Evolutionary conservation across 192 early-diverging fungal species (phyloP).

Genomic region (Diversispora epigaea): DNA sequence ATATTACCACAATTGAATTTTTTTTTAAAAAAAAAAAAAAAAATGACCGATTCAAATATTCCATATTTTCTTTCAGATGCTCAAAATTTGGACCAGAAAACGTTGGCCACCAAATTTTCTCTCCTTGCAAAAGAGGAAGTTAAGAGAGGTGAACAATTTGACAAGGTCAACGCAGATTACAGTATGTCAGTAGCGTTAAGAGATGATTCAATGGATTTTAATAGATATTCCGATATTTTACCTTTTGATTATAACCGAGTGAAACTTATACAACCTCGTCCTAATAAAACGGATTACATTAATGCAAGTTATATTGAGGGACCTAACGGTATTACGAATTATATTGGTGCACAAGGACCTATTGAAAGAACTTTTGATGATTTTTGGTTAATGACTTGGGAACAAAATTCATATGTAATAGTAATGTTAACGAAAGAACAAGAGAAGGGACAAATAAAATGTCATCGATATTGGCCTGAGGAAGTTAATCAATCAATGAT

Average conservation of each 20-base stretch:
- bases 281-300: constrained; percentile 67
- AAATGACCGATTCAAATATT: not conserved
- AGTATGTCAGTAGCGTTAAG: not conserved
- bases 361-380: constrained; percentile 69
- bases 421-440: constrained; percentile 84
- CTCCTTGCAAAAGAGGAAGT: not conserved
- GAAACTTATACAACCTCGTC: constrained; percentile 11
- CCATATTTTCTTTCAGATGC: constrained; percentile 15
- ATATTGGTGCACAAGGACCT: constrained; percentile 90
- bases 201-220: not conserved
- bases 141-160: not conserved
- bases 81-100: not conserved
- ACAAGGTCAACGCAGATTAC: not conserved
- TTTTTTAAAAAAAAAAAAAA: too few relatives aligned
- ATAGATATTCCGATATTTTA: constrained; percentile 44
- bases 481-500: constrained; percentile 34
- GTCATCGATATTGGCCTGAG: constrained; percentile 82
- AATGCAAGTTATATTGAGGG: constrained; percentile 74
- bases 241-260: constrained; percentile 36
- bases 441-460: constrained; percentile 75
- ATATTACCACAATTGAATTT: too few relatives aligned
- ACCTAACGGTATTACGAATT: constrained; percentile 50
- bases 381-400: constrained; percentile 92
- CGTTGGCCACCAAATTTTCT: not conserved
- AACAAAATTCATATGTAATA: constrained; percentile 68